Base-by-base conservation (phyloP, 1,284 basidiomycete genomes). In the Pseudozyma pruni region DNA sequence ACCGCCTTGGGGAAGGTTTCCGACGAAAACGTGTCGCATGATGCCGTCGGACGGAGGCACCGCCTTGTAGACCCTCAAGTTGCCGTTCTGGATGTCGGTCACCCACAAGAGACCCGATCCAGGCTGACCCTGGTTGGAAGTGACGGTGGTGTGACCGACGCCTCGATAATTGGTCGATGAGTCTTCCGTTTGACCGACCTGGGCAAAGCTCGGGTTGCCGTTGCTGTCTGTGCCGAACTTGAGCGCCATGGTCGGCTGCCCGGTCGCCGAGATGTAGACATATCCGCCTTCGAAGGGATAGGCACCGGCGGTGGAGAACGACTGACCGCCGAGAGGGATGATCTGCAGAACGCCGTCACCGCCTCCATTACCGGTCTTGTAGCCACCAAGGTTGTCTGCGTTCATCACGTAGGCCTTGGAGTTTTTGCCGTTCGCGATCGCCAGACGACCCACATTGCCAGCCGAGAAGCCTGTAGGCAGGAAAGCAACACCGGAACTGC, bases 331-430 rank as follows among this genome's bases (percentile, higher is more conserved):
- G 16, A 60, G 58, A 2, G 49, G 58, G 44, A 60, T 54, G 13
- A 41, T 60, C 35, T 60, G 58, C 1, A 60, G 33, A n/a, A 43
- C 44, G 27, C 50, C 58, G 19, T 60, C 58, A 32, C 50, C 58
- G 20, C 38, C 43, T 2, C 58, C 58, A 4, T 6, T 20, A 1
- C 50, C 58, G 10, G 58, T 60, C 50, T 54, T 60, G 58, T 35
- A 60, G 27, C 58, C 58, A 3, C 58, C 58, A 1, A 60, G 45
- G 11, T 43, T 38, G 43, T 60, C 58, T 20, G 58, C 58, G n/a
- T 60, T 53, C 50, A 60, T 44, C 38, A 60, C 25, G 34, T 60
- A 60, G 2, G 58, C 58, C 38, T 60, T 60, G 45, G 48, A 2
- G 33, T 60, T 60, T 34, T 60, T 60, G 16, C 58, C 58, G 34